Percentiles rank a stretch among this genome's conserved stretches.
These are phyloP conservation scores for Trichosporon inkin DNA, from an alignment of 1,284 basidiomycete genomes.

Conservation along the genomic window DNA sequence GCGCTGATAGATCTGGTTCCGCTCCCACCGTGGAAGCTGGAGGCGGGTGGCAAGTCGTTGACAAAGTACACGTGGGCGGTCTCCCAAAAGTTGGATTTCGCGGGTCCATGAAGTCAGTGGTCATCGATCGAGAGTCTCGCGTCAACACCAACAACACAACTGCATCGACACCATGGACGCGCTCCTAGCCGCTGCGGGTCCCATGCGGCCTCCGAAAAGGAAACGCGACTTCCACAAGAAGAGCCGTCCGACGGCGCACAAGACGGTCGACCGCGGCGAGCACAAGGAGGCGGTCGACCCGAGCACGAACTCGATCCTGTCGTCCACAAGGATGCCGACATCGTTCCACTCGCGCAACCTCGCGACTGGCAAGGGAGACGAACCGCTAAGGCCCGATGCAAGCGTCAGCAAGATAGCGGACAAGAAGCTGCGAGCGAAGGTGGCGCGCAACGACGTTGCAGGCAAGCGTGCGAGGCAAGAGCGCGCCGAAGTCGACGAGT, in stretches of 20 bases:
- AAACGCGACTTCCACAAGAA: constrained; percentile 17
- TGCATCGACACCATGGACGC: constrained; percentile 57
- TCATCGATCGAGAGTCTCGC: neutral
- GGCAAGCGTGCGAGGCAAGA: constrained; percentile 42
- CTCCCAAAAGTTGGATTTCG: constrained; percentile 20
- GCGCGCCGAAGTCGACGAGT: constrained; percentile 48
- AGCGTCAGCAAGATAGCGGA: constrained; percentile 57
- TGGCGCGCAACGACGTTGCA: constrained; percentile 58
- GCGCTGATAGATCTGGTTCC: constrained; percentile 18
- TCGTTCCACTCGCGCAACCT: constrained; percentile 38
- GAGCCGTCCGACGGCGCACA: constrained; percentile 27
- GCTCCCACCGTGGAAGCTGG: neutral
- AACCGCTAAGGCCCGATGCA: constrained; percentile 31
- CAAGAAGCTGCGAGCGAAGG: constrained; percentile 67
- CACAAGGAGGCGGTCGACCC: constrained; percentile 53
- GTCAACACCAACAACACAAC: neutral
- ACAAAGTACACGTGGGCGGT: constrained; percentile 9
- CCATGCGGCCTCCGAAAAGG: constrained; percentile 53
- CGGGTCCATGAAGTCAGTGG: neutral
- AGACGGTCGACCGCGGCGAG: constrained; percentile 41
- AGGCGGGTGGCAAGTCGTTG: neutral
- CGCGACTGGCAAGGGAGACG: constrained; percentile 29
- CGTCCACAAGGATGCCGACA: constrained; percentile 39
- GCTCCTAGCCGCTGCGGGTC: constrained; percentile 65
- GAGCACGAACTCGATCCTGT: constrained; percentile 59